Base-by-base conservation (phyloP, 2,329 filamentous ascomycete species). In the Fusarium irregulare region DNA sequence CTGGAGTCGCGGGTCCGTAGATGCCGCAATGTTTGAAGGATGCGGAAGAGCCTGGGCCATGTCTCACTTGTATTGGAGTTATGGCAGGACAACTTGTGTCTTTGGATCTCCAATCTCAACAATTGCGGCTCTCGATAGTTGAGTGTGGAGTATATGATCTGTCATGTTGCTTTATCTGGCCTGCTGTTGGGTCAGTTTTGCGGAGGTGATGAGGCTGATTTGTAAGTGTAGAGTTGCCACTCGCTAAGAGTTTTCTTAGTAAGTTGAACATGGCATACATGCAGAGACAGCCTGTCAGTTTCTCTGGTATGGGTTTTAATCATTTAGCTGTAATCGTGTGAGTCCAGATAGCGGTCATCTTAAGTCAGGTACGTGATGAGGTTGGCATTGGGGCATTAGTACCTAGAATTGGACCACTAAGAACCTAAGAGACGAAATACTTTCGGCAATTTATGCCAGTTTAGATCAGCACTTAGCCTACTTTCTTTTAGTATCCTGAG, bases 81-180 rank as follows among this genome's bases (percentile, higher is more conserved):
- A 34, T 34, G 23, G 9, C 18, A 28, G 32, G 41, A 57, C 20
- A 10, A 41, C 2, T 1, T n/a, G 6, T 51, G 12, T 44, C n/a
- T 21, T 42, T 14, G 21, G 10, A 48, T 70, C 70, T 32, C 62
- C 58, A 73, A 72, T 54, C 62, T 58, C 68, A 74, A 62, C 47
- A 71, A 53, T 50, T 72, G 70, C 72, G 63, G 68, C 61, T 73
- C 71, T 73, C 42, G 14, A 41, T n/a, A 51, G 45, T 62, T 48
- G 54, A 27, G 53, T 61, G 58, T 49, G 63, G 66, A 66, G 66
- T 48, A 42, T 25, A 54, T 69, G 60, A 60, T 57, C 41, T 71
- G 41, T 44, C 23, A 64, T 60, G 60, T 65, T 50, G 23, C 51
- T 56, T 61, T 64, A 56, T 25, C 45, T 30, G 18, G 50, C 41